Base-by-base conservation (phyloP, 139 green algal species). In the Coelastrella sp. region DNA sequence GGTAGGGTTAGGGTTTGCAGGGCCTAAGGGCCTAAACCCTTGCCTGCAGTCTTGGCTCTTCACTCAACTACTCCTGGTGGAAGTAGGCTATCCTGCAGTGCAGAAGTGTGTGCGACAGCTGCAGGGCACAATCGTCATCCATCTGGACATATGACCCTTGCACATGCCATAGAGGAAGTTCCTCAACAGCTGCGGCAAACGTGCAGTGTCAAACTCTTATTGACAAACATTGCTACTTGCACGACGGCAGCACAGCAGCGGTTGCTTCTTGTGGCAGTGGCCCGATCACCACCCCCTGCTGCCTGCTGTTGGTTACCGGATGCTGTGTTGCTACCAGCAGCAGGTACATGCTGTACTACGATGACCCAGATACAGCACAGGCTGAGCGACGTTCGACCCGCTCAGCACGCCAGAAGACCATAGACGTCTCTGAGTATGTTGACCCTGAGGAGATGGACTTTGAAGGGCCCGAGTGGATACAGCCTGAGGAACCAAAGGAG, bases 391-490 rank as follows among this genome's bases (percentile, higher is more conserved):
- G 82, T 49, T 87, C 82, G 7, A 68, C 65, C 4, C 82, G 82
- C 17, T 79, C 65, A n/a, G 63, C 57, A 17, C 27, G 24, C 7
- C 82, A 70, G 24, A 63, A 65, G 17, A 49, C 65, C 10, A 8
- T 83, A 20, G 78, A 65, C 49, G 79, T 14, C 20, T 56, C 57
- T 20, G 12, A 25, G 49, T 88, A 88, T 63, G 68, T 88, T 14
- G 68, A 88, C 19, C 84, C 84, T 3, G 84, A 88, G 4, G 49
- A 68, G 6, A 80, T 88, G 66, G 84, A 88, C 49, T 88, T 88
- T 25, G 84, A 88, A 20, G 84, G 66, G 7, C 49, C 60, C 22
- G 84, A 88, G 20, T 88, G 84, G 84, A 20, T 88, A 14, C 61
- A 81, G 84, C 66, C 84, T 7, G 68, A 80, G 8, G 10, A 88